phyloP scores from a whole-genome alignment of 2,329 filamentous ascomycete genomes.

The Chaetomiaceae sp. region DNA sequence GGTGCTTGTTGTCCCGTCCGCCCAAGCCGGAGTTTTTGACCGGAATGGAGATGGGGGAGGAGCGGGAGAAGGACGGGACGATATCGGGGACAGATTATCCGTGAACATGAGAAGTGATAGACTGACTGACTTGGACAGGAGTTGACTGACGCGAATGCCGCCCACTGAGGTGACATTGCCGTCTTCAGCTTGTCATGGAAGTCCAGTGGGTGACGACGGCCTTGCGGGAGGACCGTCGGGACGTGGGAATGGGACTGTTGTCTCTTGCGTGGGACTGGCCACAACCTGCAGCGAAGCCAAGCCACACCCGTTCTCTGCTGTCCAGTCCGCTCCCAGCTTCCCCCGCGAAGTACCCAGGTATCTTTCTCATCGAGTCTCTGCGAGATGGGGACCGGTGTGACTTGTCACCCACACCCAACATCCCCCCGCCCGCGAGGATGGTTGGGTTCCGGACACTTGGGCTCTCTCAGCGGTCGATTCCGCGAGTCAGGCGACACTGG shows the following conservation, averaged over 20 bases:
- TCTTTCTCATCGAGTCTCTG: slow-evolving; percentile 3
- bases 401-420: not conserved
- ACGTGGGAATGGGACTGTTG: no score
- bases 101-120: no score
- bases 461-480: not conserved
- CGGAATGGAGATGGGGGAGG: no score
- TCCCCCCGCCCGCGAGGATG: not conserved
- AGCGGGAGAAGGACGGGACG: no score
- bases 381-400: slow-evolving; percentile 11
- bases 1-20: not conserved
- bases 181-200: no score
- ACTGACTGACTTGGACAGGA: no score
- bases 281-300: not conserved
- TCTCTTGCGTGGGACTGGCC: not conserved
- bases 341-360: not conserved
- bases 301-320: slow-evolving; percentile 2
- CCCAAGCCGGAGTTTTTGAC: no score
- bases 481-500: not conserved
- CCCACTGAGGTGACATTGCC: no score
- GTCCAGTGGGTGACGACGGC: no score
- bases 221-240: no score
- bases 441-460: not conserved
- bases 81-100: no score
- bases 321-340: slow-evolving; percentile 3
- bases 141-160: no score